Conservation (phyloP, 306 rosid genomes). For the Aeschynomene evenia region DNA sequence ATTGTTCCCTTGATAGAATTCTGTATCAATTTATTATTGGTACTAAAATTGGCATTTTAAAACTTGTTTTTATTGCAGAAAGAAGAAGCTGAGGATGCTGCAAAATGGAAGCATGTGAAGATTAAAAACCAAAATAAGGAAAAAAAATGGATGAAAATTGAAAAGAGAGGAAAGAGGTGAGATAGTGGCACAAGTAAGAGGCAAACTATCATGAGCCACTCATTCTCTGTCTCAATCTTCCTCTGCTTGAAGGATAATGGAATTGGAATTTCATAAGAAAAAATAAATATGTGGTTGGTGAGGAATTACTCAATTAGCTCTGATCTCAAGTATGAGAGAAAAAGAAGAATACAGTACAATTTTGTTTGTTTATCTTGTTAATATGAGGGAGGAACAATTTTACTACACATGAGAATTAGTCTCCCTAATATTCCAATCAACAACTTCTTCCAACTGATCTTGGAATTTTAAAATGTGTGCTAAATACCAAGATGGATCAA, state of each 20-base stretch:
- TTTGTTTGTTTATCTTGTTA: conserved; percentile 41
- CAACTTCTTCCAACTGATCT: conserved; percentile 1
- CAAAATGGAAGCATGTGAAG: conserved; percentile 13
- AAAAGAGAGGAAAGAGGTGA: neutral
- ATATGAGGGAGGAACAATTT: conserved; percentile 29
- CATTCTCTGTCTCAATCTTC: conserved; percentile 39
- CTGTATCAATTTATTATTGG: neutral
- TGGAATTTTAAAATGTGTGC: conserved; percentile 17
- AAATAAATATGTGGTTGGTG: conserved; percentile 10
- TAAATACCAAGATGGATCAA: neutral
- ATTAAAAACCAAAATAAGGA: conserved; percentile 23
- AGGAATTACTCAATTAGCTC: conserved; percentile 30
- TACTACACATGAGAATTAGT: conserved; percentile 27
- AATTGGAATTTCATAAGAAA: conserved; percentile 25
- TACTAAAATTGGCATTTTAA: conserved; percentile 8
- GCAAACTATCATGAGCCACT: conserved; percentile 47
- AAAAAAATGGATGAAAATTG: neutral
- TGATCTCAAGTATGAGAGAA: conserved; percentile 7
- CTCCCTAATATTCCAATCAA: conserved; percentile 29
- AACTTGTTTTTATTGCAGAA: conserved; percentile 43
- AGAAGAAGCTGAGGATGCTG: conserved; percentile 39
- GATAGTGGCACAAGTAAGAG: conserved; percentile 35
- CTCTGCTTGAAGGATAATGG: conserved; percentile 39
- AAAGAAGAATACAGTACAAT: conserved; percentile 26
- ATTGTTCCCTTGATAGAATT: neutral